Evolutionary conservation across 768 basidiomycete genomes (phyloP).

Genomic region (Lentinus tigrinus): DNA sequence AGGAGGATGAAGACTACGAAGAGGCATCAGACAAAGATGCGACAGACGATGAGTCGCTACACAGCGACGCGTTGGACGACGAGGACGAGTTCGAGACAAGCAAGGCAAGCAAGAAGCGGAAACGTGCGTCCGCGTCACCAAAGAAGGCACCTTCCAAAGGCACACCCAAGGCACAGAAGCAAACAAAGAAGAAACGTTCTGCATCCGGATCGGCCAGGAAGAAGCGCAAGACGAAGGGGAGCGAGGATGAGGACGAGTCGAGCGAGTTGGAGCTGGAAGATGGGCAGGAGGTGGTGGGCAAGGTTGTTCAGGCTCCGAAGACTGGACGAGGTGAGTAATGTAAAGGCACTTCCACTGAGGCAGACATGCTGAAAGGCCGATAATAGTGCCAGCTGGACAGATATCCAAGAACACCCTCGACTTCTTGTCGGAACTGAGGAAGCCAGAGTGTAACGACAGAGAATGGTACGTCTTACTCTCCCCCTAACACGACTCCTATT

Average conservation of each 20-base stretch:
- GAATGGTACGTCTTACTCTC: constrained; percentile 56
- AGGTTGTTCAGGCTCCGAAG: constrained; percentile 77
- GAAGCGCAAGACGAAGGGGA: constrained; percentile 29
- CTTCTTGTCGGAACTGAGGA: constrained; percentile 68
- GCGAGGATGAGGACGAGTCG: constrained; percentile 41
- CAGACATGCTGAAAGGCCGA: background rate
- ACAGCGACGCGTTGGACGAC: constrained; percentile 24
- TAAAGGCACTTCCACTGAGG: background rate
- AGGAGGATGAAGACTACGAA: background rate
- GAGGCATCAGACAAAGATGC: constrained; percentile 15
- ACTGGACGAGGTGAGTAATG: constrained; percentile 66
- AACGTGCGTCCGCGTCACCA: constrained; percentile 17
- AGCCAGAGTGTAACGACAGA: constrained; percentile 80
- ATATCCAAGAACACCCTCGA: constrained; percentile 84
- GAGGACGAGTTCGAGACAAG: constrained; percentile 24
- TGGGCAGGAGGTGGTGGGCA: constrained; percentile 71
- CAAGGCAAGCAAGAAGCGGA: constrained; percentile 27
- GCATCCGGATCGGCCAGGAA: constrained; percentile 9
- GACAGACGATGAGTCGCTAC: constrained; percentile 7
- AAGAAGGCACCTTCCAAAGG: constrained; percentile 7
- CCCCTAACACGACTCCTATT: background rate
- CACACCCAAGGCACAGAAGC: constrained; percentile 10
- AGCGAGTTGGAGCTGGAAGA: constrained; percentile 51
- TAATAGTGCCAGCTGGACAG: constrained; percentile 70
- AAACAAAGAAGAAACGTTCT: constrained; percentile 12